Conservation (phyloP, 2,329 filamentous ascomycete species). For the Curvularia eragrostidis region DNA sequence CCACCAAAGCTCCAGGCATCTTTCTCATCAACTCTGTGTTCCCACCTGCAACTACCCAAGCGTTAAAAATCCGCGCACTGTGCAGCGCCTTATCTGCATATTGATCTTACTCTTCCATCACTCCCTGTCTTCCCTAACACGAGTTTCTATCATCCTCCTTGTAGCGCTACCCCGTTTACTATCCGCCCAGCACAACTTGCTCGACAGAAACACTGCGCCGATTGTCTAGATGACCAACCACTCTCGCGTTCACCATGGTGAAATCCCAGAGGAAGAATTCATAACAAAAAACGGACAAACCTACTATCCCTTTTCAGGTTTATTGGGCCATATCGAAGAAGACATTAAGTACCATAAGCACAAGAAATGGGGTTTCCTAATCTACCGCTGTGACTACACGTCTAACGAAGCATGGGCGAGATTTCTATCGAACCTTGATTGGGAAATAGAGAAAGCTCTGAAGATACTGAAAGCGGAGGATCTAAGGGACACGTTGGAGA, state of each 20-base stretch:
- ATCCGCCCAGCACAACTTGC: neutral
- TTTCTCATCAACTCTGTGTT: neutral
- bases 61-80: neutral
- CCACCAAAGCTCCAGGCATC: neutral
- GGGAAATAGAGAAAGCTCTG: neutral
- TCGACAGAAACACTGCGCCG: neutral
- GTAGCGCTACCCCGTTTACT: neutral
- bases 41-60: neutral
- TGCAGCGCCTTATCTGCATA: neutral
- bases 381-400: neutral
- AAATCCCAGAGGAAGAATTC: neutral
- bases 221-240: neutral
- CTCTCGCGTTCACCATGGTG: neutral
- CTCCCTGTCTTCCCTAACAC: neutral
- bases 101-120: neutral
- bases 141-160: neutral
- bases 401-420: neutral
- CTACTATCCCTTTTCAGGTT: neutral
- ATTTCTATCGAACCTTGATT: neutral
- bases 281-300: neutral
- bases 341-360: neutral
- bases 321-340: neutral
- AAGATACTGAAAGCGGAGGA: neutral
- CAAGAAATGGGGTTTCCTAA: neutral
- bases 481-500: neutral